Conservation (phyloP, 345 rosid genomes). For the Citrus cavaleriei region DNA sequence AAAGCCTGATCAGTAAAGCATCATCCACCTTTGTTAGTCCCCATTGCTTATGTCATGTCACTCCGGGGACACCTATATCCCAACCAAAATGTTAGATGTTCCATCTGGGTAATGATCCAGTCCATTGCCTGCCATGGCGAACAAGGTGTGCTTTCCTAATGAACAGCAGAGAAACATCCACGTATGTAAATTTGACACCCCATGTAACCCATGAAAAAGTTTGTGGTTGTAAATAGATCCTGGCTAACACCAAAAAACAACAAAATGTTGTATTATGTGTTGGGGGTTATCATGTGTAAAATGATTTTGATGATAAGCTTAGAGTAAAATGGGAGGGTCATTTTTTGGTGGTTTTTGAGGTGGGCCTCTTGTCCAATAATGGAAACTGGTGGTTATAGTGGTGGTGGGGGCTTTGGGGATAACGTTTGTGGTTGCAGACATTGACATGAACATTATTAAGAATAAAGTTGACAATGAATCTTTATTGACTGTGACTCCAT, state of each 20-base stretch:
- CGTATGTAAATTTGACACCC: constrained; percentile 21
- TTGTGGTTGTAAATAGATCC: constrained; percentile 42
- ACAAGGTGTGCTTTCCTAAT: background rate
- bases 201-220: constrained; percentile 19
- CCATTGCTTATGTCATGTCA: background rate
- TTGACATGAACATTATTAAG: background rate
- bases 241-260: constrained; percentile 2
- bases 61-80: background rate
- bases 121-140: background rate
- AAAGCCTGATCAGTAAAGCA: background rate
- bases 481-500: background rate
- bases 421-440: background rate
- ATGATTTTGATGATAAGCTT: background rate
- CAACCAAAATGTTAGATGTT: background rate
- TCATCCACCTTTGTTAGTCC: background rate
- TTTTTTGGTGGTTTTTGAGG: background rate
- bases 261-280: background rate
- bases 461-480: constrained; percentile 21
- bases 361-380: background rate
- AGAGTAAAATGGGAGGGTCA: too few species aligned
- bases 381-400: background rate
- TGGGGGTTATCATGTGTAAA: background rate
- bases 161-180: constrained; percentile 18
- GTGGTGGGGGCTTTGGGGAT: background rate
- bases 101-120: background rate